Conservation (phyloP, 1,284 basidiomycete species). For the Heterobasidion irregulare region DNA sequence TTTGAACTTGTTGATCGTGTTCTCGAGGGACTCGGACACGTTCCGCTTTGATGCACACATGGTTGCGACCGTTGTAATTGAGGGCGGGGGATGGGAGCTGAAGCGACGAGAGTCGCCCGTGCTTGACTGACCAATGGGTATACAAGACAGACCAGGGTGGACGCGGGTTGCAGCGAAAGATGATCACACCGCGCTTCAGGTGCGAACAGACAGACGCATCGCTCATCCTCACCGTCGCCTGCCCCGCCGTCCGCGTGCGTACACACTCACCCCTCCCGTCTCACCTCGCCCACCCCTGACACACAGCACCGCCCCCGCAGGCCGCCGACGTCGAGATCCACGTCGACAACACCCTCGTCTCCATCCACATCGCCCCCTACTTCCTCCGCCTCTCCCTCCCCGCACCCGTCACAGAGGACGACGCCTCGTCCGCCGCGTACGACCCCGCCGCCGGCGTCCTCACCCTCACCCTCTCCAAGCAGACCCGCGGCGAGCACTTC, state of each 20-base stretch:
- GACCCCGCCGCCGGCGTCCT: constrained; percentile 66
- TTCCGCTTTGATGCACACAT: no score
- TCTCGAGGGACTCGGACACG: no score
- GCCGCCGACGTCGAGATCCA: constrained; percentile 73
- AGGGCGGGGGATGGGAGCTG: no score
- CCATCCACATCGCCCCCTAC: constrained; percentile 74
- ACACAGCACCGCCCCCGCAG: constrained; percentile 28
- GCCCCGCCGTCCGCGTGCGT: constrained; percentile 71
- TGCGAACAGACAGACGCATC: constrained; percentile 60
- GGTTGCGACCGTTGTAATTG: no score
- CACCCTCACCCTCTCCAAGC: constrained; percentile 63
- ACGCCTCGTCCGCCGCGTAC: constrained; percentile 60
- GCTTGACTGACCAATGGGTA: neutral
- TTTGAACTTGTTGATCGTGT: no score
- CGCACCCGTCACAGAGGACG: constrained; percentile 47
- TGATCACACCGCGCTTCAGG: constrained; percentile 77
- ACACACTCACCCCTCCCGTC: no score
- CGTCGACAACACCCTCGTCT: constrained; percentile 61
- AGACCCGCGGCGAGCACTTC: constrained; percentile 54
- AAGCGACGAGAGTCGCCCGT: no score
- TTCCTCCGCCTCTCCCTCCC: constrained; percentile 71
- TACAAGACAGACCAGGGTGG: neutral
- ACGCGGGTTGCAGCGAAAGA: constrained; percentile 16
- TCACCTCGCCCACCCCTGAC: neutral
- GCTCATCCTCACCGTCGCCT: constrained; percentile 59